Percentiles rank a stretch among this genome's conserved stretches.
Conservation (phyloP, 2,329 filamentous ascomycete species). For the Exophiala sp. region DNA sequence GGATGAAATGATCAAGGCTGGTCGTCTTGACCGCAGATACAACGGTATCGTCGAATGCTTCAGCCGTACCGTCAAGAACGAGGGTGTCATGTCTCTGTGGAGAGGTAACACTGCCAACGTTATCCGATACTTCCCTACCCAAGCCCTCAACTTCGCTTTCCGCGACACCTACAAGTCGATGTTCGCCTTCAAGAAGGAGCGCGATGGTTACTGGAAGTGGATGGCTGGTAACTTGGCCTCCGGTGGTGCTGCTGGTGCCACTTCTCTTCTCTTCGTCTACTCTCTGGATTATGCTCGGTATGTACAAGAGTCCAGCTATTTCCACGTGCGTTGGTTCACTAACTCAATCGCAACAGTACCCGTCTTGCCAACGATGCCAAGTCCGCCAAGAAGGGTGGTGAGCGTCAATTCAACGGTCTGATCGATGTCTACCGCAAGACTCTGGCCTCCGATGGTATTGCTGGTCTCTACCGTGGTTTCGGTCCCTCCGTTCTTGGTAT, state of each 20-base stretch:
- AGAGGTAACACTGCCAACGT: conserved; percentile 99
- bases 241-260: conserved; percentile 99
- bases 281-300: conserved; percentile 92
- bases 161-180: conserved; percentile 99
- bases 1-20: conserved; percentile 99
- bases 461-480: conserved; percentile 99
- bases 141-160: conserved; percentile 99
- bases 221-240: conserved; percentile 99
- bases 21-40: conserved; percentile 98
- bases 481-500: conserved; percentile 99
- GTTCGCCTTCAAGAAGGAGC: conserved; percentile 99
- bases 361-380: conserved; percentile 99
- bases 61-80: conserved; percentile 77
- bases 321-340: not conserved
- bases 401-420: conserved; percentile 99
- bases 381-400: conserved; percentile 83
- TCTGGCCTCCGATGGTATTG: conserved; percentile 94
- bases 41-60: conserved; percentile 92
- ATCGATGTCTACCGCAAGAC: conserved; percentile 99
- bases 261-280: conserved; percentile 99
- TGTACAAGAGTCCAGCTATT: not conserved
- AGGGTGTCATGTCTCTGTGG: conserved; percentile 95
- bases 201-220: conserved; percentile 97
- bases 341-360: conserved; percentile 55
- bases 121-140: conserved; percentile 99